These are phyloP conservation scores for Agrocybe pediades DNA, from an alignment of 768 basidiomycete genomes.

Conservation along the genomic window DNA sequence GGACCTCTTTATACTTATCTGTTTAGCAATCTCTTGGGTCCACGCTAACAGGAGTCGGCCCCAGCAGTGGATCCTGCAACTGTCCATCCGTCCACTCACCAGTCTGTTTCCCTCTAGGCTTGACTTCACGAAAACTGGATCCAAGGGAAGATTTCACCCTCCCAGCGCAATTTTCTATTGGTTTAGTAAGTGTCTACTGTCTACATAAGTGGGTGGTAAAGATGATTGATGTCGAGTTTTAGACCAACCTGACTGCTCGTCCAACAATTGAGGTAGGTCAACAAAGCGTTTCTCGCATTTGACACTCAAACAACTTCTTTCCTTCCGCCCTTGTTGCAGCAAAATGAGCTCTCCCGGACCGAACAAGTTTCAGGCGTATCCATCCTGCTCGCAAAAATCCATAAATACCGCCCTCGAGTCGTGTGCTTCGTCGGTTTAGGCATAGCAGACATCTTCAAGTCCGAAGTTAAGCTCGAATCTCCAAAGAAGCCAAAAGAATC, in stretches of 20 bases:
- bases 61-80: no score
- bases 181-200: constrained; percentile 53
- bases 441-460: constrained; percentile 47
- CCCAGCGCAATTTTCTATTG: constrained; percentile 58
- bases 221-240: background rate
- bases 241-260: constrained; percentile 79
- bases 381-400: constrained; percentile 59
- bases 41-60: no score
- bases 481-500: background rate
- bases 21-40: no score
- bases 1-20: no score
- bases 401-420: constrained; percentile 56
- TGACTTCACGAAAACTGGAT: constrained; percentile 53
- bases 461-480: constrained; percentile 7
- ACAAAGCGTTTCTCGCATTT: background rate
- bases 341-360: constrained; percentile 50
- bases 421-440: constrained; percentile 80
- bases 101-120: constrained; percentile 39
- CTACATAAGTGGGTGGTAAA: background rate
- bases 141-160: constrained; percentile 65
- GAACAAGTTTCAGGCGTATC: constrained; percentile 62
- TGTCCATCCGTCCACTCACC: no score
- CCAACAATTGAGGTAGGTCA: constrained; percentile 65
- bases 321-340: constrained; percentile 28
- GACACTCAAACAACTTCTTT: background rate